Evolutionary conservation across 176 grass and related monocot genomes (phyloP).

Genomic region (Bonia amplexicaulis): DNA sequence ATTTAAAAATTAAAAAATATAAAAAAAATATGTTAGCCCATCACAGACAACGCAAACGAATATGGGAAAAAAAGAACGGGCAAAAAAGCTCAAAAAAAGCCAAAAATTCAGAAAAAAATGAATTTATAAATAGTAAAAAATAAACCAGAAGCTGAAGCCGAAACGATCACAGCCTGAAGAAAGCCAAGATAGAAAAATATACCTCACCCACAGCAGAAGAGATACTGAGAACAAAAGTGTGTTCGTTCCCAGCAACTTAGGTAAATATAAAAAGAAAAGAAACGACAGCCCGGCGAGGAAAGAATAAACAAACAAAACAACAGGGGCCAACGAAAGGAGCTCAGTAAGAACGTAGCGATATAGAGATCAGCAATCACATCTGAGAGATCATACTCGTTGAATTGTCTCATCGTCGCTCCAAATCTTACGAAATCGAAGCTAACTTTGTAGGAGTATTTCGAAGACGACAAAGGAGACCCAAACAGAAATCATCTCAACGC

Average conservation of each 20-base stretch:
- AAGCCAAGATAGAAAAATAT: too few species aligned
- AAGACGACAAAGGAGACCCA: not conserved
- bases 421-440: not conserved
- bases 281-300: not conserved
- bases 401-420: conserved; percentile 54
- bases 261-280: not conserved
- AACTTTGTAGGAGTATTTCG: not conserved
- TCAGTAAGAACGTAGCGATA: conserved; percentile 78
- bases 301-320: not conserved
- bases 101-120: too few species aligned
- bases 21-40: too few species aligned
- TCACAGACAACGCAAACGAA: too few species aligned
- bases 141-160: too few species aligned
- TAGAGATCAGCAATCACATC: conserved; percentile 47
- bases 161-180: too few species aligned
- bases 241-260: too few species aligned
- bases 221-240: not conserved
- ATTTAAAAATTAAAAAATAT: too few species aligned
- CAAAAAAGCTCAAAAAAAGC: too few species aligned
- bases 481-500: too few species aligned
- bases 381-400: conserved; percentile 35
- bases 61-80: too few species aligned
- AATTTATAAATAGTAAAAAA: too few species aligned
- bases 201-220: not conserved
- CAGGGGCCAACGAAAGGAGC: not conserved